Conservation (phyloP, 1,284 basidiomycete species). For the Irpex sp. region DNA sequence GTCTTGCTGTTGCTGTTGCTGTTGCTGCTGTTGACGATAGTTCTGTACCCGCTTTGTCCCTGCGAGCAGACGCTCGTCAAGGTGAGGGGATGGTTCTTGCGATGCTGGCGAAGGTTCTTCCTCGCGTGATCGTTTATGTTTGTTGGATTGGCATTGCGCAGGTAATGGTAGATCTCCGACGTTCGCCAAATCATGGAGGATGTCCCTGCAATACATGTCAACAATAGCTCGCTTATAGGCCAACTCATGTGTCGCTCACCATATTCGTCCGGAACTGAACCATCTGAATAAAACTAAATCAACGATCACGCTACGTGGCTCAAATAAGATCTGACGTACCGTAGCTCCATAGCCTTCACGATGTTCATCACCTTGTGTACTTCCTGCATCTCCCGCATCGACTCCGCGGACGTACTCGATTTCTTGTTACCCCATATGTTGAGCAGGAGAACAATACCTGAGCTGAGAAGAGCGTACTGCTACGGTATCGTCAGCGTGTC, state of each 20-base stretch:
- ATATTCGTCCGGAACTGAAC: slow-evolving; percentile 35
- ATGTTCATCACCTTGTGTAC: slow-evolving; percentile 52
- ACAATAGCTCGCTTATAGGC: slow-evolving; percentile 68
- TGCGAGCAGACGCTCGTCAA: neutral
- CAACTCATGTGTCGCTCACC: slow-evolving; percentile 49
- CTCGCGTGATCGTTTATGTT: slow-evolving; percentile 48
- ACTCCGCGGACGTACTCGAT: slow-evolving; percentile 39
- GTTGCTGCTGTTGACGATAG: neutral
- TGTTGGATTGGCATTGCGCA: slow-evolving; percentile 32
- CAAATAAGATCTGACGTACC: slow-evolving; percentile 25
- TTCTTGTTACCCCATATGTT: slow-evolving; percentile 58
- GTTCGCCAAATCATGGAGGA: slow-evolving; percentile 50
- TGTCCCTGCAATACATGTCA: neutral
- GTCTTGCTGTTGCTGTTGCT: neutral
- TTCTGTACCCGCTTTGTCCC: neutral
- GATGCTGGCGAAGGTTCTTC: slow-evolving; percentile 34
- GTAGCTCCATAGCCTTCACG: neutral
- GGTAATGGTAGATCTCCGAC: slow-evolving; percentile 61
- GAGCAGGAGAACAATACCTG: slow-evolving; percentile 68
- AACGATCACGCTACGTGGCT: neutral
- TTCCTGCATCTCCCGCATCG: slow-evolving; percentile 63
- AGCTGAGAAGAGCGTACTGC: slow-evolving; percentile 51
- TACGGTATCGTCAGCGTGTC: neutral
- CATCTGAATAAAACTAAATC: neutral
- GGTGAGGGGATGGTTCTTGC: neutral